Conservation (phyloP, 2,329 filamentous ascomycete species). For the Tolypocladium nubicola region DNA sequence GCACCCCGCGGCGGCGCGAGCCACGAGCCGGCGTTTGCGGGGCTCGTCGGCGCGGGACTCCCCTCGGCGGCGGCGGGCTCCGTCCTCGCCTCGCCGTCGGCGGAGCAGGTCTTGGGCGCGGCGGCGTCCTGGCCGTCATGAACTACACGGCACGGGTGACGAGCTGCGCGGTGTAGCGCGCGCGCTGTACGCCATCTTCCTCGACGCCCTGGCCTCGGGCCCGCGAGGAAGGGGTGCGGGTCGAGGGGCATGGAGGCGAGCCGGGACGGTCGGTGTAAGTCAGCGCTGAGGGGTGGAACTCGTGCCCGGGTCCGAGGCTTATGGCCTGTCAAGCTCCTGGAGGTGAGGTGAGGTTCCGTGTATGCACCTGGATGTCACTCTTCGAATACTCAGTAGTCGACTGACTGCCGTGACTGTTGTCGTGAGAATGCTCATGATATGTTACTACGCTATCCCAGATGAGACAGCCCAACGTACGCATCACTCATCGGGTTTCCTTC, state of each 20-base stretch:
- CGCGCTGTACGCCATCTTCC: slow-evolving; percentile 44
- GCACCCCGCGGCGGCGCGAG: slow-evolving; percentile 64
- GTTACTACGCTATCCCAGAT: too few species aligned
- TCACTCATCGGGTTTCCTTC: too few species aligned
- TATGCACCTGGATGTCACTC: too few species aligned
- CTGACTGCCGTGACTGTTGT: too few species aligned
- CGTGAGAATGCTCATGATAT: too few species aligned
- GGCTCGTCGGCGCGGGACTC: slow-evolving; percentile 33
- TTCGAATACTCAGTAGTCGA: too few species aligned
- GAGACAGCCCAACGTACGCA: too few species aligned
- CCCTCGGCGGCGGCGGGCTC: background rate
- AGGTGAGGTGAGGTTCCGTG: too few species aligned
- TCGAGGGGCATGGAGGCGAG: slow-evolving; percentile 63
- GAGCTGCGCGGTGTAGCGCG: background rate
- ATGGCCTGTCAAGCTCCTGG: slow-evolving; percentile 50
- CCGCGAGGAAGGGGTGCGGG: slow-evolving; percentile 48
- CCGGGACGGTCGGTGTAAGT: slow-evolving; percentile 63
- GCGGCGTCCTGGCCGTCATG: background rate
- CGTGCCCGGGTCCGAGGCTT: slow-evolving; percentile 66
- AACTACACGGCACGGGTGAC: background rate
- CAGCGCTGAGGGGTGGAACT: slow-evolving; percentile 53
- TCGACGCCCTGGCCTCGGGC: slow-evolving; percentile 52
- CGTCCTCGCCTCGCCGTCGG: background rate
- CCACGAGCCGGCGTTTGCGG: slow-evolving; percentile 63
- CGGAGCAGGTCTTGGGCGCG: background rate